phyloP scores from a whole-genome alignment of 2,329 filamentous ascomycete species.

The Penicillium sp. region DNA sequence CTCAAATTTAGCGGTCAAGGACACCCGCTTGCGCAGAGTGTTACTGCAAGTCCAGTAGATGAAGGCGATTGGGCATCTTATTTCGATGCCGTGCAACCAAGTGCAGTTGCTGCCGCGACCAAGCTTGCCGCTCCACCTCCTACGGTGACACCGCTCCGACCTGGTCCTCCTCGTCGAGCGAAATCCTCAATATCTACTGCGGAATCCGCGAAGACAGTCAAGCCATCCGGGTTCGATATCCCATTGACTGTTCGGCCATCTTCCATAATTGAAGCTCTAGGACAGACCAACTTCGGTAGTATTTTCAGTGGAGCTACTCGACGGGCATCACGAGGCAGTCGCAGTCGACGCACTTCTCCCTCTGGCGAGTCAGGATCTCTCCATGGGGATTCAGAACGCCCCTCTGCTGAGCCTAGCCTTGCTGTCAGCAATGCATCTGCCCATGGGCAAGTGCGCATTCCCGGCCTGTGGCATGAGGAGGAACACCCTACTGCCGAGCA shows the following conservation, averaged over 20 bases:
- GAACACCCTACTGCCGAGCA: slow-evolving; percentile 13
- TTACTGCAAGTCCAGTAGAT: slow-evolving; percentile 65
- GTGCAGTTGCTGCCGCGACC: background rate
- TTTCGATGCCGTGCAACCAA: slow-evolving; percentile 28
- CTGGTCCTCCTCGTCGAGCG: slow-evolving; percentile 40
- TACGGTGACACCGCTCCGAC: slow-evolving; percentile 30
- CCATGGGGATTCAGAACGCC: slow-evolving; percentile 37
- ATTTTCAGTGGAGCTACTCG: slow-evolving; percentile 43
- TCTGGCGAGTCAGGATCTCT: slow-evolving; percentile 36
- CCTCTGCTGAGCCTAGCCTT: slow-evolving; percentile 42
- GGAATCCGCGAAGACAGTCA: slow-evolving; percentile 48
- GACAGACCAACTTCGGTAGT: slow-evolving; percentile 36
- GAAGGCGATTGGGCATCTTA: slow-evolving; percentile 37
- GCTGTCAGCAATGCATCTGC: slow-evolving; percentile 46
- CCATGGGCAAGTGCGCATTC: slow-evolving; percentile 42
- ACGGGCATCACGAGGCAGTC: slow-evolving; percentile 38
- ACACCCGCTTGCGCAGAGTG: slow-evolving; percentile 73
- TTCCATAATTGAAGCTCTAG: slow-evolving; percentile 30
- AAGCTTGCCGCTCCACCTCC: slow-evolving; percentile 16
- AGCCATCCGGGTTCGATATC: slow-evolving; percentile 31
- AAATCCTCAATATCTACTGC: slow-evolving; percentile 47
- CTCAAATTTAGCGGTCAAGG: slow-evolving; percentile 52
- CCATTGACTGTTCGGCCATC: slow-evolving; percentile 22
- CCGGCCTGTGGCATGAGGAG: slow-evolving; percentile 36
- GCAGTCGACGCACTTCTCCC: slow-evolving; percentile 34